Conservation (phyloP, 1,284 basidiomycete genomes). For the Fomitopsis schrenkii region DNA sequence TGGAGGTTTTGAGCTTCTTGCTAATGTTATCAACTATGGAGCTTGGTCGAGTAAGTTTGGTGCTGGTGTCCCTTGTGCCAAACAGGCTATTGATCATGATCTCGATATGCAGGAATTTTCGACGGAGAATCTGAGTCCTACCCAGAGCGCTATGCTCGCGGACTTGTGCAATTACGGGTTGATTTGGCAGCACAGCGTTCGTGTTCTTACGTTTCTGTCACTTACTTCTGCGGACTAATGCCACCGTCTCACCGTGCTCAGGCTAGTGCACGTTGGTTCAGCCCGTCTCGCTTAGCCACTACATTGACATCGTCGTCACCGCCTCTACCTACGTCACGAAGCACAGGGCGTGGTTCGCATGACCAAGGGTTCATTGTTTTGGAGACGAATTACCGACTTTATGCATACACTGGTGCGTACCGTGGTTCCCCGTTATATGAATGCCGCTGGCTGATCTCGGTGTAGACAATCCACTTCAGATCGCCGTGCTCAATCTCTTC, state of each 20-base stretch:
- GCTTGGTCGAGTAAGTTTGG: slow-evolving; percentile 66
- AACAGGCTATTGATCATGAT: slow-evolving; percentile 4
- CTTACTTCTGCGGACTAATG: slow-evolving; percentile 6
- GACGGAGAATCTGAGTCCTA: slow-evolving; percentile 74
- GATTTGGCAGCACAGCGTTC: slow-evolving; percentile 76
- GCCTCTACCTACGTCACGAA: slow-evolving; percentile 60
- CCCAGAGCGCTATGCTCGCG: slow-evolving; percentile 84
- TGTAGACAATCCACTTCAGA: slow-evolving; percentile 90
- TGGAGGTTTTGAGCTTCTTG: slow-evolving; percentile 91
- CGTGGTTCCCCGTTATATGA: slow-evolving; percentile 3
- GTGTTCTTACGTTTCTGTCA: slow-evolving; percentile 6
- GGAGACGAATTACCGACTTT: slow-evolving; percentile 98
- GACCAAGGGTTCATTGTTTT: slow-evolving; percentile 90
- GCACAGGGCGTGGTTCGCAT: slow-evolving; percentile 51
- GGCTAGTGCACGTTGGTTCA: slow-evolving; percentile 77
- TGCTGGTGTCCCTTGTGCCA: neutral
- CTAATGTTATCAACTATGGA: slow-evolving; percentile 97
- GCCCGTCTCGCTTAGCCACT: slow-evolving; percentile 94
- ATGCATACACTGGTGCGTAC: slow-evolving; percentile 89
- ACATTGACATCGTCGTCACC: slow-evolving; percentile 85
- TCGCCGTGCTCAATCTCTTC: slow-evolving; percentile 94
- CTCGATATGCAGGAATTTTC: slow-evolving; percentile 73
- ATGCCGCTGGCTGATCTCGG: slow-evolving; percentile 15
- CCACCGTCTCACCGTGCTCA: slow-evolving; percentile 22
- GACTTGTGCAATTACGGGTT: slow-evolving; percentile 95